Base-by-base conservation (phyloP, 805 yeast genomes). In the Debaryomyces maramus region DNA sequence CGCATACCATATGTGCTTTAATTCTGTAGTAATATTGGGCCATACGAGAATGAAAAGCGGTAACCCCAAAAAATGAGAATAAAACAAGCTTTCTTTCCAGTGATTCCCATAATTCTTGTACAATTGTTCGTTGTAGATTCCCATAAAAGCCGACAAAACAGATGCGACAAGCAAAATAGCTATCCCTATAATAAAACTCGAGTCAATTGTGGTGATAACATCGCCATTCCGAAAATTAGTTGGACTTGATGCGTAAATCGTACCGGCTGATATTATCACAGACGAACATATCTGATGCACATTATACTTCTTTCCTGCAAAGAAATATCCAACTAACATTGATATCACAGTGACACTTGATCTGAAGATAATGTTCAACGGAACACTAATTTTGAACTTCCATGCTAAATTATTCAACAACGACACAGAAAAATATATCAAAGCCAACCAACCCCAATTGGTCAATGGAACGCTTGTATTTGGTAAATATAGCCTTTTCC, bases 71-170 rank as follows among this genome's bases (percentile, higher is more conserved):
- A 75, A 52, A 51, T 81, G 86, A 11, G 77, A 69, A 57, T 78
- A 83, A 51, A 85, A 84, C 32, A 85, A 55, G 24, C 75, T 70
- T 48, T 84, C 89, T 40, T 73, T 64, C 90, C 90, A 84, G 38
- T 74, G 73, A 39, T 68, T 69, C 5, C 85, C 85, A 52, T 80
- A 77, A 15, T 47, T 49, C 10, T 55, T 55, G 49, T 66, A 75
- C 0, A 81, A 70, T 35, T 56, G 57, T 50, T 84, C 88, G 30
- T 73, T 73, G 52, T 75, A 71, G 14, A 82, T 65, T 1, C 85
- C 83, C 63, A 79, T 67, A n/a, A 80, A 48, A 0, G 87, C 77
- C 9, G 75, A 70, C 8, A 81, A 46, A 0, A 77, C 50, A 6
- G 83, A 75, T 0, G 85, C 73, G 2, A 73, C 27, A 2, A 70